phyloP scores from a whole-genome alignment of 805 yeast species.

The Pichia deserticola region DNA sequence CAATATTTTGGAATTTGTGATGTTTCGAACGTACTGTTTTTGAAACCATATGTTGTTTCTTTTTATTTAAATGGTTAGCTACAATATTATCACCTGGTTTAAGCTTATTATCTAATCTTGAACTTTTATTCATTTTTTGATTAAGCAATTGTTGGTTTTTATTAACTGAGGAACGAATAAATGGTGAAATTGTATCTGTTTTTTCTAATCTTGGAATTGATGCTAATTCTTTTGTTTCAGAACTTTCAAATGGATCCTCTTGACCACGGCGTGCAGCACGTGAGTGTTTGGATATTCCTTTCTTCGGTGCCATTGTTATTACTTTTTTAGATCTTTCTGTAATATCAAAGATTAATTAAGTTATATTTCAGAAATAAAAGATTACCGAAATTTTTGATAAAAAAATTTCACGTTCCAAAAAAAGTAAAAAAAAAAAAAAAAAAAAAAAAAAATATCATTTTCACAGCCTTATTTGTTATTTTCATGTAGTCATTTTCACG shows the following conservation, averaged over 20 bases:
- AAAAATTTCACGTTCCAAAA: background rate
- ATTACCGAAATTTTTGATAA: background rate
- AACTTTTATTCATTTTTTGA: conserved; percentile 38
- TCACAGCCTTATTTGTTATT: too few species aligned
- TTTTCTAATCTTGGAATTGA: conserved; percentile 52
- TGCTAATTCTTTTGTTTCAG: conserved; percentile 41
- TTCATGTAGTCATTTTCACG: too few species aligned
- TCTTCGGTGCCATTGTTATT: conserved; percentile 8
- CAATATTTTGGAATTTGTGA: conserved; percentile 11
- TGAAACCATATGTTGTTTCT: conserved; percentile 20
- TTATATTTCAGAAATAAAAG: too few species aligned
- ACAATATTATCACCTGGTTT: conserved; percentile 9
- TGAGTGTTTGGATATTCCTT: conserved; percentile 51
- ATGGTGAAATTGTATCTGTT: conserved; percentile 53
- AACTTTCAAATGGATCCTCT: conserved; percentile 25
- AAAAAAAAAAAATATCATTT: too few species aligned
- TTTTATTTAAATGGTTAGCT: conserved; percentile 14
- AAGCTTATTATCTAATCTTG: background rate
- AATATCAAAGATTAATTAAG: background rate
- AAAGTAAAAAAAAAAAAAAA: background rate
- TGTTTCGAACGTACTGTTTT: conserved; percentile 19
- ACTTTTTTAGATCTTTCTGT: too few species aligned
- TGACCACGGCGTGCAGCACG: conserved; percentile 74
- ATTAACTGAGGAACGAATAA: conserved; percentile 52
- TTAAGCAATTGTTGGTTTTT: conserved; percentile 58